These are phyloP conservation scores for Penicillium manginii DNA, from an alignment of 495 filamentous ascomycete species.

Conservation along the genomic window DNA sequence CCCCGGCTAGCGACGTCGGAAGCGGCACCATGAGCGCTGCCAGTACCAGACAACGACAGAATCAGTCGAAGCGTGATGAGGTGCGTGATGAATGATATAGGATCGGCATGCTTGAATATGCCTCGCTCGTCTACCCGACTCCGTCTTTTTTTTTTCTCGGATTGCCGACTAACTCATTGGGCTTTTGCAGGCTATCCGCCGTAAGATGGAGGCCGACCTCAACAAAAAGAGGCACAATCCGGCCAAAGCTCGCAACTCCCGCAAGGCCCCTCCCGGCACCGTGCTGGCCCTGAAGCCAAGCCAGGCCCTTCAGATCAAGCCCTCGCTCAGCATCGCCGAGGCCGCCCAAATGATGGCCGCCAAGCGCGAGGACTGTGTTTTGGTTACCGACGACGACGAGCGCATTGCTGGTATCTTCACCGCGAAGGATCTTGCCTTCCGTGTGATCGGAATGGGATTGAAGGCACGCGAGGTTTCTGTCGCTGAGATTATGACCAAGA, in stretches of 20 bases:
- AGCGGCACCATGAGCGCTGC: constrained; percentile 65
- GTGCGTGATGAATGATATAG: constrained; percentile 52
- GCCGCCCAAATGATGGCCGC: constrained; percentile 98
- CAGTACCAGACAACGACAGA: constrained; percentile 84
- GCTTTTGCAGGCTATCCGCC: constrained; percentile 79
- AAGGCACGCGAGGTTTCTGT: constrained; percentile 91
- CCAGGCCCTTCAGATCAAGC: constrained; percentile 97
- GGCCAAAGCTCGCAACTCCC: constrained; percentile 74
- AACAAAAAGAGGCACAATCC: constrained; percentile 90
- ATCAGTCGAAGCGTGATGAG: constrained; percentile 98
- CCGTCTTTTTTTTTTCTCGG: constrained; percentile 11
- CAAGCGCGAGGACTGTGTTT: constrained; percentile 97
- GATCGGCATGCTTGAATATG: constrained; percentile 9
- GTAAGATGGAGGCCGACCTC: constrained; percentile 95
- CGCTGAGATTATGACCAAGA: constrained; percentile 99
- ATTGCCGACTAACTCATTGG: constrained; percentile 1
- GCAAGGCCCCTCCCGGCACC: constrained; percentile 94
- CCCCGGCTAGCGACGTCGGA: constrained; percentile 60
- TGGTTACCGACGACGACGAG: constrained; percentile 98
- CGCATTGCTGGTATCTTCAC: constrained; percentile 98
- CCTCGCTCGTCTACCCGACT: not conserved
- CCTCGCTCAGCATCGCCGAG: constrained; percentile 89
- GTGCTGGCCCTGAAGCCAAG: constrained; percentile 94
- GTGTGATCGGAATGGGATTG: constrained; percentile 90
- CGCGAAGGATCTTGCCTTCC: constrained; percentile 96